Percentiles rank a stretch among this genome's conserved stretches.
These are phyloP conservation scores for Ceratocystis papillata DNA, from an alignment of 2,329 filamentous ascomycete genomes.

Conservation along the genomic window DNA sequence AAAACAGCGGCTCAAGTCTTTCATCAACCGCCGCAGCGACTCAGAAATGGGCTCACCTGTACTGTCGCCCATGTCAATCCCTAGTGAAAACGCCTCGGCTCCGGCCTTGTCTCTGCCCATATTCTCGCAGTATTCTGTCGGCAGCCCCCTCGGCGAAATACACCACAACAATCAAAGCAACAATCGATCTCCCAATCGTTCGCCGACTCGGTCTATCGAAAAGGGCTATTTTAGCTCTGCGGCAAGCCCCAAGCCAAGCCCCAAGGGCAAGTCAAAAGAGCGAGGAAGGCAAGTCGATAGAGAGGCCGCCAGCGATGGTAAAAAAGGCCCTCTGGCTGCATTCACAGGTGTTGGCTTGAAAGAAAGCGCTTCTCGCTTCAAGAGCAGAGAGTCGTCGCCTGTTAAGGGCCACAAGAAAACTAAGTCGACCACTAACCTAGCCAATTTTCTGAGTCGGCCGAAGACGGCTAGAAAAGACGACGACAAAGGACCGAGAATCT, in stretches of 20 bases:
- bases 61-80: conserved; percentile 19
- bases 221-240: conserved; percentile 14
- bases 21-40: conserved; percentile 23
- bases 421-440: conserved; percentile 77
- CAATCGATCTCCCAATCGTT: conserved; percentile 20
- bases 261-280: conserved; percentile 16
- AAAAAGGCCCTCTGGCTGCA: conserved; percentile 17
- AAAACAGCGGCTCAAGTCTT: conserved; percentile 22
- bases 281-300: conserved; percentile 33
- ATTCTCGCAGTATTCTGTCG: conserved; percentile 21
- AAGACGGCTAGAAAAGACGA: conserved; percentile 55
- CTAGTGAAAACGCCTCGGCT: conserved; percentile 19
- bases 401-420: conserved; percentile 58
- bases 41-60: conserved; percentile 20
- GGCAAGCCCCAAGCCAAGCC: not conserved
- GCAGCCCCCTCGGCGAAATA: conserved; percentile 21
- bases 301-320: not conserved
- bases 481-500: conserved; percentile 16
- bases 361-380: conserved; percentile 29
- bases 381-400: conserved; percentile 40
- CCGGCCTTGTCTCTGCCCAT: conserved; percentile 17
- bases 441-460: conserved; percentile 60
- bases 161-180: conserved; percentile 19
- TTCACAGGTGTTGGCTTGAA: conserved; percentile 17
- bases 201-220: conserved; percentile 17